phyloP scores from a whole-genome alignment of 2,329 filamentous ascomycete genomes.

The Fusarium floridanum region DNA sequence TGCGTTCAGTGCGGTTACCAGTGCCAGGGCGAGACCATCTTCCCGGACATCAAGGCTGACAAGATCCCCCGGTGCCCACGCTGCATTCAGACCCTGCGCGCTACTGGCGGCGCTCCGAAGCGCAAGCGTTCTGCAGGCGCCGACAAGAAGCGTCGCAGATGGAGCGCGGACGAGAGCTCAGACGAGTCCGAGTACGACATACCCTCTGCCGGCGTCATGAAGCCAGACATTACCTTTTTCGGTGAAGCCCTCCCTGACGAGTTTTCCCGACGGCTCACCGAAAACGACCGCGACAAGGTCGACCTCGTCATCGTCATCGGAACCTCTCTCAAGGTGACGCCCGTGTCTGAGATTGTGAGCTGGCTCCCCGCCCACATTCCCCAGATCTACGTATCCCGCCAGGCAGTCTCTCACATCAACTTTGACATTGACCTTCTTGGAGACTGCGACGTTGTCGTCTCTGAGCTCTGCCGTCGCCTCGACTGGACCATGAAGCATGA shows the following conservation, averaged over 20 bases:
- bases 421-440: constrained; percentile 98
- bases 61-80: constrained; percentile 81
- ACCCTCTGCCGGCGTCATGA: constrained; percentile 84
- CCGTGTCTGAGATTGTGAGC: constrained; percentile 91
- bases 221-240: constrained; percentile 98
- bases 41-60: constrained; percentile 81
- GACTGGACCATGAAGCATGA: constrained; percentile 86
- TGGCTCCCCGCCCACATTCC: constrained; percentile 84
- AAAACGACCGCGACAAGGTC: constrained; percentile 81
- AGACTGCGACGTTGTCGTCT: constrained; percentile 91
- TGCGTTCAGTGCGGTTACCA: constrained; percentile 85
- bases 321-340: constrained; percentile 94
- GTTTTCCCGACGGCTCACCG: constrained; percentile 85
- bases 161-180: constrained; percentile 55
- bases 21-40: constrained; percentile 82
- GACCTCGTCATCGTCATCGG: constrained; percentile 97
- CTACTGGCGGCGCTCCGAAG: constrained; percentile 48
- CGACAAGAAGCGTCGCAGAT: constrained; percentile 58
- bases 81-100: constrained; percentile 70
- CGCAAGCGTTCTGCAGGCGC: constrained; percentile 56
- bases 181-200: constrained; percentile 67
- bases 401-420: constrained; percentile 88
- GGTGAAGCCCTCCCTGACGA: constrained; percentile 88
- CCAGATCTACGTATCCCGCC: constrained; percentile 90
- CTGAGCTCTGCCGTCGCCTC: constrained; percentile 84